Percentiles rank a stretch among this genome's conserved stretches.
Evolutionary conservation across 768 basidiomycete genomes (phyloP).

Genomic region (Polyporus arcularius): DNA sequence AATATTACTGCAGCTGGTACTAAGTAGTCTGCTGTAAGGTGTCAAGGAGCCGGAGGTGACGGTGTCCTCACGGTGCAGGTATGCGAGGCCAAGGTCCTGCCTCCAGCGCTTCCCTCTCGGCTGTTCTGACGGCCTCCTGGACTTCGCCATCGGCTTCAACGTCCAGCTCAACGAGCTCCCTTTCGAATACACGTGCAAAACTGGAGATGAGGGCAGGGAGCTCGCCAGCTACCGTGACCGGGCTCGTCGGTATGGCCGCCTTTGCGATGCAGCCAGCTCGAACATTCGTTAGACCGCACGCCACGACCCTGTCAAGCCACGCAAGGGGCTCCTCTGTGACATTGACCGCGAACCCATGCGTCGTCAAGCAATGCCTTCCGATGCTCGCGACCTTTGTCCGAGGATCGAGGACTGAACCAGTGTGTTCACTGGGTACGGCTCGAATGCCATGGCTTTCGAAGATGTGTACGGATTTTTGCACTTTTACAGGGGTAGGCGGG

Average conservation of each 20-base stretch:
- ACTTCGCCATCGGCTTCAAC: conserved; percentile 21
- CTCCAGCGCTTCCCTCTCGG: conserved; percentile 25
- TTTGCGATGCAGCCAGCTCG: conserved; percentile 65
- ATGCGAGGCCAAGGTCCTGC: conserved; percentile 19
- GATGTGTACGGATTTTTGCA: conserved; percentile 43
- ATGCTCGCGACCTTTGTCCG: conserved; percentile 90
- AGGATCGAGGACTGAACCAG: conserved; percentile 86
- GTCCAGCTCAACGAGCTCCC: conserved; percentile 33
- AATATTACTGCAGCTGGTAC: too few species aligned
- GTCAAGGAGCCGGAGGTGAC: too few species aligned
- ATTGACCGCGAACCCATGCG: conserved; percentile 94
- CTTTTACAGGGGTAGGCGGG: too few species aligned
- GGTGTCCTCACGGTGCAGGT: not conserved
- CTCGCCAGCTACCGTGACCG: conserved; percentile 49
- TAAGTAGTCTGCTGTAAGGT: too few species aligned
- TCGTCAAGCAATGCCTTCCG: conserved; percentile 91
- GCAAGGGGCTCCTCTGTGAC: conserved; percentile 74
- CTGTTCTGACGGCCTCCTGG: conserved; percentile 23
- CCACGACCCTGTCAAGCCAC: conserved; percentile 90
- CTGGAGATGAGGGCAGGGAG: conserved; percentile 44
- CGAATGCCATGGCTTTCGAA: conserved; percentile 56
- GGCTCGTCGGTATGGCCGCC: not conserved
- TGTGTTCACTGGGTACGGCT: conserved; percentile 70
- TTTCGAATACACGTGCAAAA: conserved; percentile 30
- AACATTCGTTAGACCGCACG: conserved; percentile 88